phyloP scores from a whole-genome alignment of 2,329 filamentous ascomycete genomes.

The Amylocarpus encephaloides region DNA sequence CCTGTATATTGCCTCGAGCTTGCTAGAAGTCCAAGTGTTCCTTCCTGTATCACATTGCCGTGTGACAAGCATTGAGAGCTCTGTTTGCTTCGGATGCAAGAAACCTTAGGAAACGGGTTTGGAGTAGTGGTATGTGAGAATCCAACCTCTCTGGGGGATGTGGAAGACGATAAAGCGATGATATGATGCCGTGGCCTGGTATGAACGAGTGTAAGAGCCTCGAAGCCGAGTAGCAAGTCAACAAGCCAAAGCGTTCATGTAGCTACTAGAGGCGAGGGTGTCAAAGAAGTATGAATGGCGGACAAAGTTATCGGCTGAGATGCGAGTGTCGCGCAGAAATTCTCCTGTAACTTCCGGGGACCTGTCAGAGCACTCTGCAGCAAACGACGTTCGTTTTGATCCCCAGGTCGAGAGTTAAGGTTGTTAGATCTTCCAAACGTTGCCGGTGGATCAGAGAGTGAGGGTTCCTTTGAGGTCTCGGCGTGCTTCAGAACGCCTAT shows the following conservation, averaged over 20 bases:
- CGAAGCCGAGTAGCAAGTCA: constrained; percentile 24
- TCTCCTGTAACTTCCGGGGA: constrained; percentile 19
- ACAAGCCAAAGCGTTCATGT: constrained; percentile 26
- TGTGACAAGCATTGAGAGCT: constrained; percentile 34
- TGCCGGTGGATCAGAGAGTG: constrained; percentile 19
- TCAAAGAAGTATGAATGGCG: constrained; percentile 12
- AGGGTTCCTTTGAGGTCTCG: constrained; percentile 19
- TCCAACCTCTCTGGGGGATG: constrained; percentile 4
- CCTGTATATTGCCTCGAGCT: constrained; percentile 31
- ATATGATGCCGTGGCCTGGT: constrained; percentile 19
- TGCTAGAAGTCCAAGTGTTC: constrained; percentile 34
- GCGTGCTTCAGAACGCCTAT: constrained; percentile 29
- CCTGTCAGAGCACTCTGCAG: constrained; percentile 16
- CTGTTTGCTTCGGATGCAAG: constrained; percentile 19
- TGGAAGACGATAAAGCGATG: constrained; percentile 5
- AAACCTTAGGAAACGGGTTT: constrained; percentile 15
- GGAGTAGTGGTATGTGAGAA: constrained; percentile 3
- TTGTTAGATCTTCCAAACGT: constrained; percentile 22
- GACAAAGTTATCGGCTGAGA: constrained; percentile 11
- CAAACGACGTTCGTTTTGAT: constrained; percentile 13
- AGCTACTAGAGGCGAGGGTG: constrained; percentile 21
- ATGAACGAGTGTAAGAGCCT: constrained; percentile 30
- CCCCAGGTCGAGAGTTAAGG: constrained; percentile 25
- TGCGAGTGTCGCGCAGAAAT: constrained; percentile 14
- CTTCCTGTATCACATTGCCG: constrained; percentile 33